phyloP scores from a whole-genome alignment of 2,329 filamentous ascomycete genomes.

The Colletotrichum chlorophyti region DNA sequence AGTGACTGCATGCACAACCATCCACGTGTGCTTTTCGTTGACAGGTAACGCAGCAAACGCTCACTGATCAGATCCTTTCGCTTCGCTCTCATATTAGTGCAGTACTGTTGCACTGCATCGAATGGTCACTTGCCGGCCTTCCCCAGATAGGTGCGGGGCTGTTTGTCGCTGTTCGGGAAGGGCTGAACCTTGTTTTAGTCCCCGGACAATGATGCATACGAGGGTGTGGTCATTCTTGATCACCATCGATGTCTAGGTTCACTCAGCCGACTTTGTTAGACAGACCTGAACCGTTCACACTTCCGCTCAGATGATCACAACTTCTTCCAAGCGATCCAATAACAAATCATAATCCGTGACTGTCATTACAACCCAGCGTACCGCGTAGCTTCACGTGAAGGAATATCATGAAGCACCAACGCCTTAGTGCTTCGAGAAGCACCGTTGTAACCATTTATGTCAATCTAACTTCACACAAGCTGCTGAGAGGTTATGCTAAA shows the following conservation, averaged over 20 bases:
- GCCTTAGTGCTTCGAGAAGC: too few relatives aligned
- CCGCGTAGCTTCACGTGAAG: conserved; percentile 2
- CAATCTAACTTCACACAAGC: too few relatives aligned
- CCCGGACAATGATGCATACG: conserved; percentile 23
- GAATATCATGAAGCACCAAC: too few relatives aligned
- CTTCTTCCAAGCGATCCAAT: conserved; percentile 12
- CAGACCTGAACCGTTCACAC: background rate
- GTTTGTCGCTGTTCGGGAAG: conserved; percentile 11
- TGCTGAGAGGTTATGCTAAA: too few relatives aligned
- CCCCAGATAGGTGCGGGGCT: conserved; percentile 7
- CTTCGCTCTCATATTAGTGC: too few relatives aligned
- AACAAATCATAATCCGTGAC: background rate
- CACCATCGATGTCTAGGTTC: conserved; percentile 2
- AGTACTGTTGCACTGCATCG: too few relatives aligned
- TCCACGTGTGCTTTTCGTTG: too few relatives aligned
- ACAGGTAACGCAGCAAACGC: too few relatives aligned
- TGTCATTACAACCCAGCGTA: background rate
- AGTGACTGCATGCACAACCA: too few relatives aligned
- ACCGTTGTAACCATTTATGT: too few relatives aligned
- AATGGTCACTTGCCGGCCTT: too few relatives aligned
- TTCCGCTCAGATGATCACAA: conserved; percentile 6
- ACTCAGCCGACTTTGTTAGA: conserved; percentile 1
- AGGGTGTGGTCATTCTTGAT: conserved; percentile 7
- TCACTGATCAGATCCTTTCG: too few relatives aligned
- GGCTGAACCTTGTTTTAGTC: conserved; percentile 28